Conservation (phyloP, 345 rosid species). For the Schrenkiella parvula region DNA sequence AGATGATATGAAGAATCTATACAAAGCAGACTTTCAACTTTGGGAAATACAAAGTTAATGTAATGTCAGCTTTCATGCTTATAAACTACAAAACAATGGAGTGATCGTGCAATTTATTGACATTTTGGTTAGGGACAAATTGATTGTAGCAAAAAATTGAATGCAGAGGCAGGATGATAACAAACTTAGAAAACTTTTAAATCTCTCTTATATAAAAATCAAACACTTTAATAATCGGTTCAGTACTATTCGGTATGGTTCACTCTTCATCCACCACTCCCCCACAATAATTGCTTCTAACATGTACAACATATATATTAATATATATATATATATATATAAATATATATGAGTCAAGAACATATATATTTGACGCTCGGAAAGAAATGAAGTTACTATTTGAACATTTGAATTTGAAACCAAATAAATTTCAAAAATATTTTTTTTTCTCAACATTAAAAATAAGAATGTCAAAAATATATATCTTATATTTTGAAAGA, state of each 20-base stretch:
- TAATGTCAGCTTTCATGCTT: background rate
- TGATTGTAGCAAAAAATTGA: background rate
- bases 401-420: background rate
- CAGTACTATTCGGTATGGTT: conserved; percentile 33
- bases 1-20: background rate
- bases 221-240: conserved; percentile 10
- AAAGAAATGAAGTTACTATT: background rate
- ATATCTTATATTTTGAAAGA: too few relatives aligned
- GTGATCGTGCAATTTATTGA: conserved; percentile 6
- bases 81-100: background rate
- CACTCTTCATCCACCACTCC: conserved; percentile 25
- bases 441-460: too few relatives aligned
- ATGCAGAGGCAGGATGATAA: conserved; percentile 13
- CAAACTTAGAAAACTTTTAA: background rate
- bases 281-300: conserved; percentile 9
- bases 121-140: conserved; percentile 21
- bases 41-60: background rate
- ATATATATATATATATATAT: too few relatives aligned
- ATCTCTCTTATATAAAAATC: background rate
- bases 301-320: conserved; percentile 20
- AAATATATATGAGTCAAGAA: background rate
- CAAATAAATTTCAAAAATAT: too few relatives aligned
- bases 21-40: background rate
- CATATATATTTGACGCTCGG: background rate
- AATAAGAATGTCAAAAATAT: too few relatives aligned